A percentile compares a stretch with the other conserved stretches of the same genome.
Conservation (phyloP, 179 eudicot genomes). For the Camellia oleifera region DNA sequence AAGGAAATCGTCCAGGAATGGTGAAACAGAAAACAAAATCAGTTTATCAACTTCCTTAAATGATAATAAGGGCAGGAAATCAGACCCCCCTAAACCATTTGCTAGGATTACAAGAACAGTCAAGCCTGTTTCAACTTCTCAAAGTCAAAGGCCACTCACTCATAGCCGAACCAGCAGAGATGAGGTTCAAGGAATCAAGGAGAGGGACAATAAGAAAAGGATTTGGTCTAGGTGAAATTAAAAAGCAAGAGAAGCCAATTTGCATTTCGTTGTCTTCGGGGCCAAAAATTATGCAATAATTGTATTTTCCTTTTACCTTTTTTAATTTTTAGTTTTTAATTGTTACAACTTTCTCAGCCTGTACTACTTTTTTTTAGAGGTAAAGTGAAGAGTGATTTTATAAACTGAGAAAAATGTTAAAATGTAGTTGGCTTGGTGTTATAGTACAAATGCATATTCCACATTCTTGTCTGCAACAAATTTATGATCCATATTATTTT, state of each 20-base stretch:
- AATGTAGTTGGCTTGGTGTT: not conserved
- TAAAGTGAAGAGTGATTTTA: no score
- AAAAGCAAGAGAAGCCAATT: not conserved
- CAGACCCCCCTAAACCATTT: slow-evolving; percentile 65
- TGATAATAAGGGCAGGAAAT: slow-evolving; percentile 61
- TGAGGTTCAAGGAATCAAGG: slow-evolving; percentile 45
- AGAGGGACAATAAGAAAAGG: slow-evolving; percentile 72
- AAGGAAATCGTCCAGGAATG: slow-evolving; percentile 63
- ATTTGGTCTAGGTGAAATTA: slow-evolving; percentile 50
- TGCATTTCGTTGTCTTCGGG: not conserved
- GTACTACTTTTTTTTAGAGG: no score
- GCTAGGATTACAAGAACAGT: slow-evolving; percentile 38
- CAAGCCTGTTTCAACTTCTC: slow-evolving; percentile 43
- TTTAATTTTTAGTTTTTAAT: not conserved
- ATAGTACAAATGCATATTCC: not conserved
- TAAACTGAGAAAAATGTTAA: not conserved
- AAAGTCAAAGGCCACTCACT: slow-evolving; percentile 27
- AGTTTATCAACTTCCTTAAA: slow-evolving; percentile 31
- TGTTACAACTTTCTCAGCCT: not conserved
- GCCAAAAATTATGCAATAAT: not conserved
- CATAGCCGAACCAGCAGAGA: slow-evolving; percentile 43
- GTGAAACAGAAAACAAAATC: slow-evolving; percentile 66
- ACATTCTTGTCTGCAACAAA: no score
- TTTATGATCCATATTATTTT: no score
- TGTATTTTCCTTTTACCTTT: not conserved